Evolutionary conservation across 768 basidiomycete genomes (phyloP), one percentile per base, ranked within the genome.

Genomic region (Sarcomyxa edulis): DNA sequence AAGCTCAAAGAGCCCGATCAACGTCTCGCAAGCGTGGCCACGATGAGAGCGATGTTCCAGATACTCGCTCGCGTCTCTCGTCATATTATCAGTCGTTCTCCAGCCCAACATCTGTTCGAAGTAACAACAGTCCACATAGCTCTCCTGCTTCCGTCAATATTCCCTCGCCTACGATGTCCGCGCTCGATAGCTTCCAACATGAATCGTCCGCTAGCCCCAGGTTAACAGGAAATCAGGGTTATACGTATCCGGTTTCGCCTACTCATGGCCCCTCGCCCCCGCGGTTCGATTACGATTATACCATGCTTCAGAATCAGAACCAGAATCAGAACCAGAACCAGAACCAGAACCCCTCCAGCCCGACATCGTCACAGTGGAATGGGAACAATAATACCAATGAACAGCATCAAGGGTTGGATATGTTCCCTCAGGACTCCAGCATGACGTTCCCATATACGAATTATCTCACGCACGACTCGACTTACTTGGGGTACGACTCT

Each of bases 101-200:
- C 4, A 75, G 74, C 40, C 76, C 80, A 7, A 66, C 66, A 5
- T 61, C 62, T 11, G 55, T 68, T 9, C 70, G 57, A 28, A 23
- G 16, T 50, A 49, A 12, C 61, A 12, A 72, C 7, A 86, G 83
- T 52, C 69, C 78, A 6, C 84, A 85, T 48, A 82, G 85, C 53
- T 89, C 85, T 10, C 85, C 85, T 2, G 76, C 76, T 2, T 89
- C 85, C 9, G 74, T 68, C 10, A 80, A 81, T 56, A 60, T 82
- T 19, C 82, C 85, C 3, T 88, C 85, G 3, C 85, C 85, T 11
- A 62, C 78, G 5, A 76, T 74, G 54, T 63, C 78, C 16, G 63
- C 62, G 9, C 50, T 68, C 27, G 77, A 77, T 39, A 58, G 68
- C 18, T 55, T 67, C 2, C 64, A 67, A 42, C n/a, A n/a, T n/a